A percentile compares a stretch with the other conserved stretches of the same genome.
These are phyloP conservation scores for Hygrocybe punicea DNA, from an alignment of 768 basidiomycete genomes.

Conservation along the genomic window DNA sequence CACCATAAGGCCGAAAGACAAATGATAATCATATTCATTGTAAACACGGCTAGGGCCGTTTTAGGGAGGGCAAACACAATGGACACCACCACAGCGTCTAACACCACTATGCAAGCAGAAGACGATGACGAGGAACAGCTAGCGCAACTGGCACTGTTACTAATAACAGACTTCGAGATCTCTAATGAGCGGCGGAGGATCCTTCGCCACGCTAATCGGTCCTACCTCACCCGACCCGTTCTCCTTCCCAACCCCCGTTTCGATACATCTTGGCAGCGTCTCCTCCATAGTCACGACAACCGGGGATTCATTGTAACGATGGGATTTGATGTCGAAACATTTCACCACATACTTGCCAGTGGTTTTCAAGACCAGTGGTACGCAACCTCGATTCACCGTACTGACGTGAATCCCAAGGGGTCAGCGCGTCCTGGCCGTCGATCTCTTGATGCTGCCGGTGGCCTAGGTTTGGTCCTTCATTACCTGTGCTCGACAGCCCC, in stretches of 20 bases:
- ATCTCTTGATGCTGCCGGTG: constrained; percentile 41
- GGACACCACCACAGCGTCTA: too few relatives aligned
- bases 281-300: constrained; percentile 31
- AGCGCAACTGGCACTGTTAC: too few relatives aligned
- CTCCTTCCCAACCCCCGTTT: constrained; percentile 33
- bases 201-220: too few relatives aligned
- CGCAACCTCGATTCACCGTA: constrained; percentile 28
- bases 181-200: too few relatives aligned
- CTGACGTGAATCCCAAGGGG: constrained; percentile 19
- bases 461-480: constrained; percentile 41
- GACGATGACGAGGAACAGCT: too few relatives aligned
- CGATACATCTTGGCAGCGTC: constrained; percentile 36
- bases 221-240: constrained; percentile 31
- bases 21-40: too few relatives aligned
- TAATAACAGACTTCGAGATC: too few relatives aligned
- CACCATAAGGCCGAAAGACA: too few relatives aligned
- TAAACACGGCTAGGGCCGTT: too few relatives aligned
- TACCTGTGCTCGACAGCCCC: constrained; percentile 42
- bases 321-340: constrained; percentile 40
- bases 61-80: too few relatives aligned
- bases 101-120: too few relatives aligned
- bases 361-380: constrained; percentile 33
- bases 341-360: constrained; percentile 28
- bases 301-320: constrained; percentile 45
- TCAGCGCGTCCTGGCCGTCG: constrained; percentile 23